These are phyloP conservation scores for Vitis riparia DNA, from an alignment of 164 flowering plant species.

Conservation along the genomic window DNA sequence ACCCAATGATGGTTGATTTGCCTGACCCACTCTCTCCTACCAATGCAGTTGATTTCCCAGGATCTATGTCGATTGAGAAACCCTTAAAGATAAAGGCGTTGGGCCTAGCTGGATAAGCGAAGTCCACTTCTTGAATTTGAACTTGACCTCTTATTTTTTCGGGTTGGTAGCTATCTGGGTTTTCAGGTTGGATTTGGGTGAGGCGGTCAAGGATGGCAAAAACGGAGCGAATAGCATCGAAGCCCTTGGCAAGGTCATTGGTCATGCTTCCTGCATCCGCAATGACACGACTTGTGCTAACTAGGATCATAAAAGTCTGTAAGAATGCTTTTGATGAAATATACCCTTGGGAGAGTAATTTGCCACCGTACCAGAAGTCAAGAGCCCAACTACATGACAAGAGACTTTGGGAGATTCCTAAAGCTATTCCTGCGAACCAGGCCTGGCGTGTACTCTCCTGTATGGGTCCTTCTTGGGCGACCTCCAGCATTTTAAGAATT, in stretches of 20 bases:
- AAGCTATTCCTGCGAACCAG: constrained; percentile 77
- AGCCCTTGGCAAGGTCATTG: neutral
- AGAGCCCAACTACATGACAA: constrained; percentile 65
- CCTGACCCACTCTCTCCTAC: neutral
- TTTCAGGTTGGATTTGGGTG: too few relatives aligned
- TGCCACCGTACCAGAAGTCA: constrained; percentile 84
- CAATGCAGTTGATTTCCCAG: neutral
- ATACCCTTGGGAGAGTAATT: constrained; percentile 47
- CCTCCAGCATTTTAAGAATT: constrained; percentile 59
- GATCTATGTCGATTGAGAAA: neutral
- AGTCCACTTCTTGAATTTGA: neutral
- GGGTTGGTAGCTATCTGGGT: neutral
- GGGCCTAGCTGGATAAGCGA: neutral
- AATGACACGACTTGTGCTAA: neutral
- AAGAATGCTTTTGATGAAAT: constrained; percentile 29
- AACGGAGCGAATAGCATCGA: neutral
- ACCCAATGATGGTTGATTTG: neutral
- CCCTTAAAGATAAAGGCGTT: neutral
- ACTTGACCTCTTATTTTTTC: neutral
- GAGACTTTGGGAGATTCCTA: constrained; percentile 59
- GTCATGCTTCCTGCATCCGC: neutral
- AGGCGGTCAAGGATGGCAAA: neutral
- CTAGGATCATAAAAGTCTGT: neutral
- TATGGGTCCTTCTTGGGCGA: constrained; percentile 62
- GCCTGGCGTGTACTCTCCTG: constrained; percentile 66